Evolutionary conservation across 352 stramenopile species (phyloP).

Genomic region (Phytophthora pisi): DNA sequence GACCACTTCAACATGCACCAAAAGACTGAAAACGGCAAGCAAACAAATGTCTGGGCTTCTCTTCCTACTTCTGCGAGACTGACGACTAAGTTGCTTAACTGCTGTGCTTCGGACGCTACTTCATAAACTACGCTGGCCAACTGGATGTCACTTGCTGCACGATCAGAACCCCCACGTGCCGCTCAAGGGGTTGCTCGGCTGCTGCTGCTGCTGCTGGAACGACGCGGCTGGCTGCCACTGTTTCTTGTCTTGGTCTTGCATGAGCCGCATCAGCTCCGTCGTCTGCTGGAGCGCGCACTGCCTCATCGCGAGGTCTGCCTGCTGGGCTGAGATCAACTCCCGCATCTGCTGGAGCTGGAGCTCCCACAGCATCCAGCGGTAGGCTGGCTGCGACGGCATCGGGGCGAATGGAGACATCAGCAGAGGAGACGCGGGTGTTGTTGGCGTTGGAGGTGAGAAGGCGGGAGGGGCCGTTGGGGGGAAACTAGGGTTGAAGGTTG

Average conservation of each 20-base stretch:
- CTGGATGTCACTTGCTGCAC: not conserved
- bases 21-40: too few species aligned
- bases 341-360: constrained; percentile 28
- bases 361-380: constrained; percentile 27
- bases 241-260: constrained; percentile 19
- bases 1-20: constrained; percentile 15
- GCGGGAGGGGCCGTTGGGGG: not conserved
- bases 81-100: too few species aligned
- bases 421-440: not conserved
- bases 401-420: constrained; percentile 5
- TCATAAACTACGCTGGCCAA: constrained; percentile 5
- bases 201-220: constrained; percentile 1
- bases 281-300: constrained; percentile 26
- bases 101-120: constrained; percentile 7
- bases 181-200: not conserved
- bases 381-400: constrained; percentile 9
- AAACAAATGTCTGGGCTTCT: too few species aligned
- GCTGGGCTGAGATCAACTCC: constrained; percentile 22
- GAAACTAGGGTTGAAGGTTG: not conserved
- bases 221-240: constrained; percentile 3
- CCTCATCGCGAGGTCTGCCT: constrained; percentile 23
- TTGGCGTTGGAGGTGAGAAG: constrained; percentile 6
- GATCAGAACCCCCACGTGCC: constrained; percentile 6
- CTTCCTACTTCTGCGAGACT: not conserved
- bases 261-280: constrained; percentile 23